Conservation (phyloP, 495 filamentous ascomycete species). For the Neurospora intermedia region DNA sequence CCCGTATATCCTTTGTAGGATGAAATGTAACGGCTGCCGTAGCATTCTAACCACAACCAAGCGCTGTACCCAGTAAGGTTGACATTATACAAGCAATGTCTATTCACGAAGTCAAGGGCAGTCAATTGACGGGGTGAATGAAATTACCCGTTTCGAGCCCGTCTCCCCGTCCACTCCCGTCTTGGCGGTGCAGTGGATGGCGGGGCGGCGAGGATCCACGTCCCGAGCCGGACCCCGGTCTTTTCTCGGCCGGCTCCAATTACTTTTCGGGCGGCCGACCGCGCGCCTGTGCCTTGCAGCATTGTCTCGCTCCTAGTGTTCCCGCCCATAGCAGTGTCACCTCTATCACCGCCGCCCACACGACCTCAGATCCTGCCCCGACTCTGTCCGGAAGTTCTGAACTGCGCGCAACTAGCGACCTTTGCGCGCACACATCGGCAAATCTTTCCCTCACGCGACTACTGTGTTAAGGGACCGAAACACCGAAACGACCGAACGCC, state of each 20-base stretch:
- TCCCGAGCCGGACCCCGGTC: background rate
- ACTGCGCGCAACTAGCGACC: background rate
- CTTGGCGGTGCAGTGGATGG: background rate
- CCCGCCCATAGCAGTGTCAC: background rate
- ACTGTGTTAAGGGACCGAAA: background rate
- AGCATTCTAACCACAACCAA: background rate
- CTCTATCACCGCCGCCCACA: background rate
- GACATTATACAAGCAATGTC: background rate
- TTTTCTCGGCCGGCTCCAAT: background rate
- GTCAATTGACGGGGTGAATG: background rate
- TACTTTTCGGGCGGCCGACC: background rate
- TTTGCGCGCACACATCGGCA: background rate
- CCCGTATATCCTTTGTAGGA: background rate
- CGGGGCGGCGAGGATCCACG: background rate
- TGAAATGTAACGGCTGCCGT: background rate
- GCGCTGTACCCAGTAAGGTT: background rate
- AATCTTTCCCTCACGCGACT: background rate
- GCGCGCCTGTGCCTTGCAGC: background rate
- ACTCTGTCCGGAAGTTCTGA: background rate
- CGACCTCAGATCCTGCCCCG: background rate
- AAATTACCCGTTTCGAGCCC: background rate
- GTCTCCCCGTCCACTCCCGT: background rate
- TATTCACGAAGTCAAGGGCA: background rate
- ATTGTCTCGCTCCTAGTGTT: background rate
- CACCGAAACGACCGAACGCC: background rate